phyloP scores from a whole-genome alignment of 73 alveolate genomes.

The Durusdinium trenchii region DNA sequence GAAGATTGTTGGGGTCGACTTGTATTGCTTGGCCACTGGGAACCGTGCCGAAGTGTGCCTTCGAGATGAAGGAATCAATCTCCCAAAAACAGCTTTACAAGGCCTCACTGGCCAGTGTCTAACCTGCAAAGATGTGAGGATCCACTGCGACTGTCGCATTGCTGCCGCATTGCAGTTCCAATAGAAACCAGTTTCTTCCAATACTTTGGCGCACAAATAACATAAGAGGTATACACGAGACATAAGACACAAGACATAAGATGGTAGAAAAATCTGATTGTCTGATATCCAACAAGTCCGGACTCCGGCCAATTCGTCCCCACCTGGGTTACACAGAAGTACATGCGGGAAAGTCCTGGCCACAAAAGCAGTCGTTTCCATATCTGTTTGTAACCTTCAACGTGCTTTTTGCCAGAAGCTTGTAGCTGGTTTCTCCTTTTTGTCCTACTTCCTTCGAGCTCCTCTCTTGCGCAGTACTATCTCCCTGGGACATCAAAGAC shows the following conservation, averaged over 20 bases:
- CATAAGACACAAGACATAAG: too few relatives aligned
- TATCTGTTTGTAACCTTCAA: too few relatives aligned
- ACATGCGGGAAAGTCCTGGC: constrained; percentile 60
- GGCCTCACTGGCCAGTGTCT: constrained; percentile 62
- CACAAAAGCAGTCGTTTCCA: not conserved
- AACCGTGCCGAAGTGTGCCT: not conserved
- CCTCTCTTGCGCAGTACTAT: not conserved
- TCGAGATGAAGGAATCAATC: not conserved
- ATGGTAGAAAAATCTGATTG: too few relatives aligned
- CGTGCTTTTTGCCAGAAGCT: not conserved
- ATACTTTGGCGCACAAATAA: too few relatives aligned
- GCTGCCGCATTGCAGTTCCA: too few relatives aligned
- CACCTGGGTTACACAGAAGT: constrained; percentile 10
- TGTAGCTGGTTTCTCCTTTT: not conserved
- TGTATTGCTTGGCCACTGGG: not conserved
- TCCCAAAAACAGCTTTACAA: constrained; percentile 28
- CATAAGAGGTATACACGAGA: too few relatives aligned
- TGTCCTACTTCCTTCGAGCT: not conserved
- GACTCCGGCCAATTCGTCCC: too few relatives aligned
- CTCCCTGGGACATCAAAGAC: not conserved
- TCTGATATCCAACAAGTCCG: too few relatives aligned
- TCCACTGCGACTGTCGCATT: too few relatives aligned
- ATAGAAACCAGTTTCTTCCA: too few relatives aligned
- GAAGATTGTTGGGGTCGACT: too few relatives aligned
- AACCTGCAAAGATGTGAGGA: too few relatives aligned